Conservation (phyloP, 805 yeast species). For the Babjeviella inositovora region DNA sequence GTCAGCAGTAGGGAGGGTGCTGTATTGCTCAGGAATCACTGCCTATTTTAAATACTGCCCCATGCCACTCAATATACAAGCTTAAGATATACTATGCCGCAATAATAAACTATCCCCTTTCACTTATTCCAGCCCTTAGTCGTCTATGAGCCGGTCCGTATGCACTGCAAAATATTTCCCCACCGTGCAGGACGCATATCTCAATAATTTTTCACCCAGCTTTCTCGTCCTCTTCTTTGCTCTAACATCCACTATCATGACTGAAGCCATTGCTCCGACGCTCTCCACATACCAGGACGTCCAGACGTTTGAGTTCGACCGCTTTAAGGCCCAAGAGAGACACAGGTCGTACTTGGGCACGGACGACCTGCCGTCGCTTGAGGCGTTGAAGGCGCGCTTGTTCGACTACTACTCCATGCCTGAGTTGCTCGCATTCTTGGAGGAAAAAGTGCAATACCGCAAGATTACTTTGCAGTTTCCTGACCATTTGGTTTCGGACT, state of each 20-base stretch:
- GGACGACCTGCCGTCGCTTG: slow-evolving; percentile 5
- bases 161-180: too few relatives aligned
- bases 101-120: too few relatives aligned
- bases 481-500: slow-evolving; percentile 62
- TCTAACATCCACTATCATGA: slow-evolving; percentile 19
- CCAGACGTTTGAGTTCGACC: slow-evolving; percentile 28
- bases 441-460: slow-evolving; percentile 15
- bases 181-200: too few relatives aligned
- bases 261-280: slow-evolving; percentile 45
- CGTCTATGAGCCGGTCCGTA: too few relatives aligned
- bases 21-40: too few relatives aligned
- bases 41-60: too few relatives aligned
- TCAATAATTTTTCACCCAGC: too few relatives aligned
- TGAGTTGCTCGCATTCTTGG: slow-evolving; percentile 23
- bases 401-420: slow-evolving; percentile 38
- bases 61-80: too few relatives aligned
- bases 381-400: slow-evolving; percentile 14
- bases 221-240: too few relatives aligned
- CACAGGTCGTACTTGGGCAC: slow-evolving; percentile 11
- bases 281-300: slow-evolving; percentile 66
- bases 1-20: too few relatives aligned
- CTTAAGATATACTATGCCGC: too few relatives aligned
- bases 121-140: too few relatives aligned
- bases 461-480: slow-evolving; percentile 83
- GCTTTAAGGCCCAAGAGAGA: slow-evolving; percentile 11